A percentile compares a stretch with the other conserved stretches of the same genome.
phyloP scores from a whole-genome alignment of 2,329 filamentous ascomycete species.

The Cytospora piceae region DNA sequence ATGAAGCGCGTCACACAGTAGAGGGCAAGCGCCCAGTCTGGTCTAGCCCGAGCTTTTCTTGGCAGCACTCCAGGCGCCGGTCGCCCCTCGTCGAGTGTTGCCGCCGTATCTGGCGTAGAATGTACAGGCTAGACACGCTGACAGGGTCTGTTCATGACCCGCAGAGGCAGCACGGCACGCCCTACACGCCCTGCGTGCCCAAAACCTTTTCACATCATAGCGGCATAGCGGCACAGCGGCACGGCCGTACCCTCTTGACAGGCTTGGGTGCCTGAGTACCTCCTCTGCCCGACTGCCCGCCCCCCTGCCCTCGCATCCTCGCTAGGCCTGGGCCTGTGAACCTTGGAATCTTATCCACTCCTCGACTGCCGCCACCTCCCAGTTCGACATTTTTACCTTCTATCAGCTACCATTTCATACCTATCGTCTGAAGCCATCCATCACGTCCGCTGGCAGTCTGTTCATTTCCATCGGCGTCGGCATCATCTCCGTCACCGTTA shows the following conservation, averaged over 20 bases:
- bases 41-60: background rate
- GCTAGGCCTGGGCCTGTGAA: background rate
- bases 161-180: background rate
- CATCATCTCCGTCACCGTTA: background rate
- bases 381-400: background rate
- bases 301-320: no score
- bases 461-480: slow-evolving; percentile 12
- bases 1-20: background rate
- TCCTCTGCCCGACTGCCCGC: no score
- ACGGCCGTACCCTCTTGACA: background rate
- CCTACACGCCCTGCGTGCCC: no score
- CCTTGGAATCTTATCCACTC: background rate
- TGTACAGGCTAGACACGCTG: no score
- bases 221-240: background rate
- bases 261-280: background rate
- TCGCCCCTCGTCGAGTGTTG: background rate
- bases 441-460: background rate
- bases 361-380: background rate
- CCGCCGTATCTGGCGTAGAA: background rate
- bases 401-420: background rate
- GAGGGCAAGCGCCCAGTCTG: background rate
- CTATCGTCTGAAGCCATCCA: background rate
- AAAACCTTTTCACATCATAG: background rate
- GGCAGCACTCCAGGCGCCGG: background rate
- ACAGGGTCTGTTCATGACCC: background rate